Evolutionary conservation across 129 eudicot species (phyloP).

Genomic region (Tagetes erecta): DNA sequence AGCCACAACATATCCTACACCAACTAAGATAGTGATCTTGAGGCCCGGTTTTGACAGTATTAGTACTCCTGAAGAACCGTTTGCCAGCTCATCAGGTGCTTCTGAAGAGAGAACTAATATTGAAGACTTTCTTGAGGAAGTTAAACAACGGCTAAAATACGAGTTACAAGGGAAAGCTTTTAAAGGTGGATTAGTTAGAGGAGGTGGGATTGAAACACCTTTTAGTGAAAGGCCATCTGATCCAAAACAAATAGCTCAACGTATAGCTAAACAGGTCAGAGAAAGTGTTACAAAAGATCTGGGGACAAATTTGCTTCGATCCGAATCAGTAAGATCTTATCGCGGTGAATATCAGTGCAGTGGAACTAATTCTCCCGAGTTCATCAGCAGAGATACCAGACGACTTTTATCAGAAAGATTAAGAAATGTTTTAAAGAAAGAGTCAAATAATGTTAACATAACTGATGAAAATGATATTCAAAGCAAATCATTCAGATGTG

Average conservation of each 20-base stretch:
- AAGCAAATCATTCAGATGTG: slow-evolving; percentile 55
- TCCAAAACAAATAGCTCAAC: slow-evolving; percentile 65
- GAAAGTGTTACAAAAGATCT: slow-evolving; percentile 66
- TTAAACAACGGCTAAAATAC: slow-evolving; percentile 69
- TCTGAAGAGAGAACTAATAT: slow-evolving; percentile 74
- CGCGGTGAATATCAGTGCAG: slow-evolving; percentile 59
- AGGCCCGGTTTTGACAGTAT: slow-evolving; percentile 73
- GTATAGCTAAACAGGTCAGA: slow-evolving; percentile 64
- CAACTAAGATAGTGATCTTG: slow-evolving; percentile 73
- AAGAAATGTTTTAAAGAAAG: slow-evolving; percentile 71
- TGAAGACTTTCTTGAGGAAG: slow-evolving; percentile 95
- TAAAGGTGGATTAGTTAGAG: slow-evolving; percentile 53
- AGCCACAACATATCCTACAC: slow-evolving; percentile 39
- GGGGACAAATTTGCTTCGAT: slow-evolving; percentile 60
- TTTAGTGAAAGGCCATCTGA: slow-evolving; percentile 65
- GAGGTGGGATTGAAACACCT: slow-evolving; percentile 90
- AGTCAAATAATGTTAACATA: slow-evolving; percentile 27
- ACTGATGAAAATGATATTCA: slow-evolving; percentile 41
- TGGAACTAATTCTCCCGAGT: slow-evolving; percentile 72
- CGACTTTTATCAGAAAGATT: slow-evolving; percentile 65
- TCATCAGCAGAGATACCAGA: slow-evolving; percentile 67
- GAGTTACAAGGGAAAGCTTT: slow-evolving; percentile 69
- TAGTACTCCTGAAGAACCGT: slow-evolving; percentile 54
- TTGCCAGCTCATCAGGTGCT: slow-evolving; percentile 65
- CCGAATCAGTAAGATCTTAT: slow-evolving; percentile 81